These are phyloP conservation scores for Neofusicoccum cordaticola DNA, from an alignment of 2,329 filamentous ascomycete species.

Conservation along the genomic window DNA sequence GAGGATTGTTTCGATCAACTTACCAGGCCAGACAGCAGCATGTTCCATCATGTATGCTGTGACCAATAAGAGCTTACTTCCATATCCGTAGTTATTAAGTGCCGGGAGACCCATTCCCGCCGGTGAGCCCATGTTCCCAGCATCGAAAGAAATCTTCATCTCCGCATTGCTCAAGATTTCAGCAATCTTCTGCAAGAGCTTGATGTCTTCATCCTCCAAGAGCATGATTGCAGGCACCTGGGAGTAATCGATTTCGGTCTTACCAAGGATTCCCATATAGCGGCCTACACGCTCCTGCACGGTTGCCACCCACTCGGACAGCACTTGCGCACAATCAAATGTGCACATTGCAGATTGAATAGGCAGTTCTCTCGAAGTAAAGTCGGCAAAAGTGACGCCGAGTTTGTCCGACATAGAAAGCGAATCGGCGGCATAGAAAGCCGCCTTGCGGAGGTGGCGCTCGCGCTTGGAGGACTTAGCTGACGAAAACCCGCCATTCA, in stretches of 20 bases:
- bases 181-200: slow-evolving; percentile 77
- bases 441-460: slow-evolving; percentile 86
- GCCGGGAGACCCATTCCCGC: slow-evolving; percentile 53
- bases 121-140: slow-evolving; percentile 30
- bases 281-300: slow-evolving; percentile 91
- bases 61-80: slow-evolving; percentile 77
- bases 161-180: slow-evolving; percentile 76
- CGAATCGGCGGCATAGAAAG: slow-evolving; percentile 90
- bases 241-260: slow-evolving; percentile 72
- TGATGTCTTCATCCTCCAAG: slow-evolving; percentile 86
- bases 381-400: slow-evolving; percentile 80
- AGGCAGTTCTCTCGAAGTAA: slow-evolving; percentile 78
- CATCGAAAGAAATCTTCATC: slow-evolving; percentile 66
- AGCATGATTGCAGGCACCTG: slow-evolving; percentile 87
- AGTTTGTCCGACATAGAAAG: slow-evolving; percentile 84
- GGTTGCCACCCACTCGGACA: slow-evolving; percentile 91
- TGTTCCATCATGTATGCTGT: slow-evolving; percentile 86
- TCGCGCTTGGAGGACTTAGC: slow-evolving; percentile 69
- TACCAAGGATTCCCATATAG: slow-evolving; percentile 82
- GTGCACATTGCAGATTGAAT: slow-evolving; percentile 88
- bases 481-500: slow-evolving; percentile 19
- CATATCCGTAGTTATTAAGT: slow-evolving; percentile 67
- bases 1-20: slow-evolving; percentile 34
- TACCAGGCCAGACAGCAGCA: slow-evolving; percentile 89
- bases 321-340: slow-evolving; percentile 89